Conservation (phyloP, 2,329 filamentous ascomycete species). For the Bipolaris zeicola region DNA sequence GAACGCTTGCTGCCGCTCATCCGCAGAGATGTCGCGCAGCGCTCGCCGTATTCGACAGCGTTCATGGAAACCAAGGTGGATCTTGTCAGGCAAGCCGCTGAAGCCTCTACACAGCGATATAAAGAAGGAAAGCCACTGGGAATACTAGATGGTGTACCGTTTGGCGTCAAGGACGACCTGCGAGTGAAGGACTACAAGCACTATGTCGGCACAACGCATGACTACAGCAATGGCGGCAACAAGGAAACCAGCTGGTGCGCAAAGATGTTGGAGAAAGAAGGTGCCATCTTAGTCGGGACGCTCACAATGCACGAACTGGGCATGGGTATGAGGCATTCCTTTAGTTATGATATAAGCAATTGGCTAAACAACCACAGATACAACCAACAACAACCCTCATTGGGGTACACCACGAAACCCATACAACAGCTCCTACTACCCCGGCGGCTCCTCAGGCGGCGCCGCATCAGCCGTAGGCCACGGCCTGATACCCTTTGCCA, state of each 20-base stretch:
- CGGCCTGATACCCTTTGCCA: constrained; percentile 74
- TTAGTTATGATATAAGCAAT: background rate
- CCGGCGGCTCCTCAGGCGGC: constrained; percentile 80
- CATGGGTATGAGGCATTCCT: constrained; percentile 57
- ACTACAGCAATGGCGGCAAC: constrained; percentile 57
- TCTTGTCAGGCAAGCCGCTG: constrained; percentile 69
- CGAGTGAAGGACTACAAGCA: constrained; percentile 72
- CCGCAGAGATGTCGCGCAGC: constrained; percentile 60
- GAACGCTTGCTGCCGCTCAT: constrained; percentile 75
- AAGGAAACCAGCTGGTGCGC: constrained; percentile 72
- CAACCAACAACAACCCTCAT: constrained; percentile 79
- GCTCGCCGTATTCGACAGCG: constrained; percentile 69
- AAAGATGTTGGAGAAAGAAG: constrained; percentile 71
- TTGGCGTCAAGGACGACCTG: constrained; percentile 83
- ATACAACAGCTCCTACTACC: constrained; percentile 76
- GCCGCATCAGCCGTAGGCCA: constrained; percentile 71
- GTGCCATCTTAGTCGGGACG: constrained; percentile 77
- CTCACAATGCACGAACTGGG: constrained; percentile 82
- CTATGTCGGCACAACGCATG: constrained; percentile 67
- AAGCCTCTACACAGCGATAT: constrained; percentile 75
- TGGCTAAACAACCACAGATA: constrained; percentile 56
- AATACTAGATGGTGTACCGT: constrained; percentile 79
- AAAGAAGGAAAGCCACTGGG: constrained; percentile 68
- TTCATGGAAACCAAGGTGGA: constrained; percentile 73
- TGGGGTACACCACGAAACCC: constrained; percentile 80